A percentile compares a stretch with the other conserved stretches of the same genome.
Conservation (phyloP, 768 basidiomycete genomes). For the Mycena crocata region DNA sequence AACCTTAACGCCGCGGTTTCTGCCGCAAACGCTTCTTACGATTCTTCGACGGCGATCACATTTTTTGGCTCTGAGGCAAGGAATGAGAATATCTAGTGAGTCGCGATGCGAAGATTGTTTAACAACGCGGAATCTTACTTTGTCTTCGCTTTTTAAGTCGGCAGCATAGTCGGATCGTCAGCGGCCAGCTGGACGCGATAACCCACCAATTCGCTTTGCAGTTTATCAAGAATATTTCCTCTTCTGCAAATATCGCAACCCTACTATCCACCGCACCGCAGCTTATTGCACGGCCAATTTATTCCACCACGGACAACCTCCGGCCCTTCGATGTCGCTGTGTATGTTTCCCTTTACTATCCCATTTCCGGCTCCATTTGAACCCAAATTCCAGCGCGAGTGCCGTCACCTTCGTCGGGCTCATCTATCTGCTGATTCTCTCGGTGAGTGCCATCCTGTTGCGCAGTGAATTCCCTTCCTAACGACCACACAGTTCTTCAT, state of each 20-base stretch:
- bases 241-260: conserved; percentile 38
- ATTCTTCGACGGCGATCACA: conserved; percentile 61
- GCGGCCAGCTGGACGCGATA: conserved; percentile 24
- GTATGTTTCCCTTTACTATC: conserved; percentile 12
- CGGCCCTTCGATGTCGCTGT: conserved; percentile 62
- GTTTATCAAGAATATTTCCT: conserved; percentile 35
- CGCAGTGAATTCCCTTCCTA: conserved; percentile 37
- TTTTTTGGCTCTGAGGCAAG: conserved; percentile 61
- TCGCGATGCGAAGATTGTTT: not conserved
- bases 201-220: conserved; percentile 45
- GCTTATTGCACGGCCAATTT: conserved; percentile 52
- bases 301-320: conserved; percentile 52
- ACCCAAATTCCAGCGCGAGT: conserved; percentile 43
- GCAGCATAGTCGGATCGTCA: conserved; percentile 34
- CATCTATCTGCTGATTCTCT: conserved; percentile 61
- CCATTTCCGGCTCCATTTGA: not conserved
- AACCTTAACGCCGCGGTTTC: conserved; percentile 52
- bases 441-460: conserved; percentile 42
- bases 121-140: not conserved
- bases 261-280: conserved; percentile 52
- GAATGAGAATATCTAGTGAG: conserved; percentile 72
- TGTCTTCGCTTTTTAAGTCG: not conserved
- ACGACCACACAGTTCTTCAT: conserved; percentile 38
- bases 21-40: conserved; percentile 56
- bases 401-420: conserved; percentile 70